Conservation (phyloP, 2,329 filamentous ascomycete genomes). For the Tolypocladium nubicola region DNA sequence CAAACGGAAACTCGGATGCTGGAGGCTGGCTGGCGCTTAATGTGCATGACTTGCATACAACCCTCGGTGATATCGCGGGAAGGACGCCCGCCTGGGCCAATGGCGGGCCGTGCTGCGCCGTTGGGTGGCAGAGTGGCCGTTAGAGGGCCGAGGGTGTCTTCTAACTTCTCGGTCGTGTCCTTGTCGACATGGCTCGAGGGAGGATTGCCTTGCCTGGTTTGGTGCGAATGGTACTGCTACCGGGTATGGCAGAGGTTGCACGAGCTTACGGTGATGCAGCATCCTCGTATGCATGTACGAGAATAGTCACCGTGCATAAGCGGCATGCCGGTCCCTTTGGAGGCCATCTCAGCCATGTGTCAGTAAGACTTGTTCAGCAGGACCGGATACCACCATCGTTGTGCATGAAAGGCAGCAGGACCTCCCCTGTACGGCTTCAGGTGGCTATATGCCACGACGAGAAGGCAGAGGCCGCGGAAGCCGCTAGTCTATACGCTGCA, state of each 20-base stretch:
- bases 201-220: not conserved
- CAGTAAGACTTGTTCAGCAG: not conserved
- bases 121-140: not conserved
- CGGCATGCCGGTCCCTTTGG: not conserved
- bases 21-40: constrained; percentile 1
- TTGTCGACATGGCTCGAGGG: not conserved
- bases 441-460: too few species aligned
- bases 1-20: not conserved
- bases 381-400: too few species aligned
- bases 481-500: not conserved
- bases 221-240: not conserved
- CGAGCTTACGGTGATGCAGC: not conserved
- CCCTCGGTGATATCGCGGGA: not conserved
- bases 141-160: not conserved
- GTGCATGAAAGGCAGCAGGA: too few species aligned
- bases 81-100: not conserved
- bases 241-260: not conserved
- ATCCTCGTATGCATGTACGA: not conserved
- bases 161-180: not conserved
- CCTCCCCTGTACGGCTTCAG: too few species aligned
- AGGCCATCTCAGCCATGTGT: not conserved
- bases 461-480: too few species aligned
- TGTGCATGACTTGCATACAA: constrained; percentile 1
- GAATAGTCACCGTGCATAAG: not conserved
- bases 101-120: not conserved